Conservation (phyloP, 495 filamentous ascomycete genomes). For the Acidomyces sp. region DNA sequence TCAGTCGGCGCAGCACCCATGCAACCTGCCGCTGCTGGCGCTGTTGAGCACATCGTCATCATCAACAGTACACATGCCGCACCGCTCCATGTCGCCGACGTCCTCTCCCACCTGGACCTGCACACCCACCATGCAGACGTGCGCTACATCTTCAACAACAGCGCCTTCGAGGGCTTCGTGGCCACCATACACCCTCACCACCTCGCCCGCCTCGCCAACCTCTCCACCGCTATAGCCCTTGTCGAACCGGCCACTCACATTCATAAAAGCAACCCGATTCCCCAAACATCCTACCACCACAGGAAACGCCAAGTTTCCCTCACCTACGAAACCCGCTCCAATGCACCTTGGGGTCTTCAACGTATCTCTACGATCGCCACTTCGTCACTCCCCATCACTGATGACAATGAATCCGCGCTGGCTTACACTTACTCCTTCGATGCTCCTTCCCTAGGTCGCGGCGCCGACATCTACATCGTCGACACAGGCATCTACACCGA, state of each 20-base stretch:
- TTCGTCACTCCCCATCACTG: too few relatives aligned
- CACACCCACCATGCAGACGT: slow-evolving; percentile 21
- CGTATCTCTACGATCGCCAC: slow-evolving; percentile 30
- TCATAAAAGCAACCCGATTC: slow-evolving; percentile 8
- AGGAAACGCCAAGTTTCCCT: slow-evolving; percentile 2
- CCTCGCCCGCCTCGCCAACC: slow-evolving; percentile 25
- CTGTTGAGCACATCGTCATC: slow-evolving; percentile 31
- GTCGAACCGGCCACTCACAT: slow-evolving; percentile 27
- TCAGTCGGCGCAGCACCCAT: slow-evolving; percentile 8
- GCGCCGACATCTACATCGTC: slow-evolving; percentile 40
- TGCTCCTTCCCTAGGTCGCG: slow-evolving; percentile 26
- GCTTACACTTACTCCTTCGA: slow-evolving; percentile 34
- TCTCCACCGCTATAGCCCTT: slow-evolving; percentile 29
- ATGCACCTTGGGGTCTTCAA: slow-evolving; percentile 39
- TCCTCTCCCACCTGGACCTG: slow-evolving; percentile 23
- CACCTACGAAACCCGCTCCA: slow-evolving; percentile 17
- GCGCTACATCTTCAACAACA: slow-evolving; percentile 33
- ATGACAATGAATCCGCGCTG: slow-evolving; percentile 17
- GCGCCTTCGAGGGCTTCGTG: slow-evolving; percentile 34
- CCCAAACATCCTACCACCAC: too few relatives aligned
- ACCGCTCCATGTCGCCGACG: slow-evolving; percentile 20
- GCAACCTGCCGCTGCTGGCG: slow-evolving; percentile 20
- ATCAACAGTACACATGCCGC: slow-evolving; percentile 21
- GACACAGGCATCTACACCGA: slow-evolving; percentile 37
- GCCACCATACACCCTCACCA: slow-evolving; percentile 29